These are phyloP conservation scores for Cyanodermella asteris DNA, from an alignment of 2,329 filamentous ascomycete species.

Conservation along the genomic window DNA sequence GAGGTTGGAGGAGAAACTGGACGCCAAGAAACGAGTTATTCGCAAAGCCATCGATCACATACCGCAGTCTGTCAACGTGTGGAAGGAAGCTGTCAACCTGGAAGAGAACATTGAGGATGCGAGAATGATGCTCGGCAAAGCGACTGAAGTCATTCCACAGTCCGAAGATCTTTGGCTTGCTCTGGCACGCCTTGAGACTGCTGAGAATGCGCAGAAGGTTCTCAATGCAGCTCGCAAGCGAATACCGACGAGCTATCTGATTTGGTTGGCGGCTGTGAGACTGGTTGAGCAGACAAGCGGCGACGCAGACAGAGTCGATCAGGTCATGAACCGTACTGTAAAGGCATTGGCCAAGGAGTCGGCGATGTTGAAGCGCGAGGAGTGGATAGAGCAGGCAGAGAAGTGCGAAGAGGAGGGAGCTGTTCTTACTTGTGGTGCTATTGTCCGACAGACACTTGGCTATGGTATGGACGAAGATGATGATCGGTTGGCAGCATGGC, in stretches of 20 bases:
- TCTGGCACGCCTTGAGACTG: conserved; percentile 67
- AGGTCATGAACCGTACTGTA: conserved; percentile 85
- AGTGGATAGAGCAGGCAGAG: conserved; percentile 91
- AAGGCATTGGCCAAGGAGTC: conserved; percentile 74
- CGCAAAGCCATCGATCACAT: conserved; percentile 81
- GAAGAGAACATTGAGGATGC: conserved; percentile 83
- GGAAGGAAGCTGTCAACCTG: conserved; percentile 92
- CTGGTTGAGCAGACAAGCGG: conserved; percentile 79
- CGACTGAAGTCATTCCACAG: conserved; percentile 80
- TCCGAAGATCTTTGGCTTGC: conserved; percentile 93
- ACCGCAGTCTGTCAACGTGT: conserved; percentile 84
- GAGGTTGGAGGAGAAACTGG: conserved; percentile 62
- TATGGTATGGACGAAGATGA: conserved; percentile 92
- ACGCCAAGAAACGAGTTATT: conserved; percentile 80
- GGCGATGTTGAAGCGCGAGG: conserved; percentile 90
- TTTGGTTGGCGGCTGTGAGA: conserved; percentile 87
- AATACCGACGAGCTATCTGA: conserved; percentile 76
- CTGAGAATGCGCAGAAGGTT: conserved; percentile 82
- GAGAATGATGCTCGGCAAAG: conserved; percentile 71
- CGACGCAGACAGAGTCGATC: conserved; percentile 43
- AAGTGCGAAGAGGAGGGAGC: conserved; percentile 86
- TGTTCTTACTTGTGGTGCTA: conserved; percentile 64
- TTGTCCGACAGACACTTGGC: conserved; percentile 78
- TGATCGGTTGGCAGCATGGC: conserved; percentile 86
- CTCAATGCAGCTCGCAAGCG: conserved; percentile 90